Evolutionary conservation across 2,329 filamentous ascomycete genomes (phyloP), one percentile per base, ranked within the genome.

Genomic region (Chrysoporthe puriensis): DNA sequence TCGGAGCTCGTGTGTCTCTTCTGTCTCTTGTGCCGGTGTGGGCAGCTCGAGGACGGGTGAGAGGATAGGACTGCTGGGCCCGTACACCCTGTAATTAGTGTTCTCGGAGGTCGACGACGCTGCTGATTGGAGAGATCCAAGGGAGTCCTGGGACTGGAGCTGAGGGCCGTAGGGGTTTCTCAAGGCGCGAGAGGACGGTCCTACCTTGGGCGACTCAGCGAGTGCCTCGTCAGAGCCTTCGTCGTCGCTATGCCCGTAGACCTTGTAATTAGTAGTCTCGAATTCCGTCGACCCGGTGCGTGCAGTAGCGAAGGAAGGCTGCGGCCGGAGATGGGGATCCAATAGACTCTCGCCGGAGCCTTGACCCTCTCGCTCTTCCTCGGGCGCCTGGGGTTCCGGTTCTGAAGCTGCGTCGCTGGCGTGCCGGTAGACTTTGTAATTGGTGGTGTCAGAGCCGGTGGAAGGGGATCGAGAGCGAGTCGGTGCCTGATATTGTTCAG

Each of bases 231-330:
- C 59, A 36, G 68, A 66, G 5, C 18, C 66, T 56, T 68, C 68
- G 60, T 66, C 67, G 60, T 64, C 63, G 71, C 82, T 84, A 66
- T 81, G 81, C 48, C 78, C 81, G 71, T 86, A 83, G 26, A 86
- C 78, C 73, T 86, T 83, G 80, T 86, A 86, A 72, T 88, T 88
- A 57, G 83, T 81, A 18, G 78, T 80, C 52, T 86, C 84, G 18
- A 83, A 84, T 2, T 80, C 70, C 3, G 83, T 85, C 13, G 84
- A 84, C 57, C 76, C 78, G 13, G 79, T 80, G 52, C 76, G 73
- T 32, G 76, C 75, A 6, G 81, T 81, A 59, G 72, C 73, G 65
- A 81, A 82, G 0, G 81, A 82, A 13, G 76, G 67, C 63, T 81
- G 81, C 11, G 74, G 71, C n/a, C 71, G 67, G 43, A 70, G 62